Percentiles rank a stretch among this genome's conserved stretches.
Evolutionary conservation across 345 rosid genomes (phyloP).

Genomic region (Brassica carinata): DNA sequence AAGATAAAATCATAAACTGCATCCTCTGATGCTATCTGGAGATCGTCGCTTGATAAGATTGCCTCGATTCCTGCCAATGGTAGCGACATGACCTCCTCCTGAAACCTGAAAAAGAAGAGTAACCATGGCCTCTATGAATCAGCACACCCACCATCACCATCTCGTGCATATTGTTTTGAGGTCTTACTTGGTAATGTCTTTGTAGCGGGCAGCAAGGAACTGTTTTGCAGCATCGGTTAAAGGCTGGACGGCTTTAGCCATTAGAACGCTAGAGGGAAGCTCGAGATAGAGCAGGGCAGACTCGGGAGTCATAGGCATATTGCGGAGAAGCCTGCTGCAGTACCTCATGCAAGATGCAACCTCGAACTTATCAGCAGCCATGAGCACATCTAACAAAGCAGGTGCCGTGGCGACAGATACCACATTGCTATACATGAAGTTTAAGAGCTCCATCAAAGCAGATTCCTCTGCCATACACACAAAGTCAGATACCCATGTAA

Average conservation of each 20-base stretch:
- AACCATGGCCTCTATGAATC: neutral
- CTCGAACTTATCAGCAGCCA: neutral
- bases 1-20: slow-evolving; percentile 91
- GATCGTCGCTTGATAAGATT: slow-evolving; percentile 65
- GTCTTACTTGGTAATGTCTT: slow-evolving; percentile 81
- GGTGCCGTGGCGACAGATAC: slow-evolving; percentile 33
- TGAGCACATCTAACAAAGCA: neutral
- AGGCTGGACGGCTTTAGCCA: slow-evolving; percentile 1
- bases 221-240: neutral
- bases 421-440: slow-evolving; percentile 88
- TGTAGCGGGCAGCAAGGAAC: slow-evolving; percentile 53
- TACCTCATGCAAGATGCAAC: neutral
- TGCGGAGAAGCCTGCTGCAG: neutral
- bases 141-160: neutral
- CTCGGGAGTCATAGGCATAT: neutral
- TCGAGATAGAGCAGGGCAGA: neutral
- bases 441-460: slow-evolving; percentile 91
- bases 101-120: slow-evolving; percentile 52
- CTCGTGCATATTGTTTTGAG: neutral
- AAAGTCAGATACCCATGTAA: neutral
- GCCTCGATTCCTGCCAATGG: slow-evolving; percentile 59
- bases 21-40: slow-evolving; percentile 97
- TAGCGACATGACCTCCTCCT: slow-evolving; percentile 81
- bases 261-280: neutral
- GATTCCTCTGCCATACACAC: slow-evolving; percentile 74